A percentile compares a stretch with the other conserved stretches of the same genome.
These are phyloP conservation scores for Hygrocybe punicea DNA, from an alignment of 768 basidiomycete genomes.

Conservation along the genomic window DNA sequence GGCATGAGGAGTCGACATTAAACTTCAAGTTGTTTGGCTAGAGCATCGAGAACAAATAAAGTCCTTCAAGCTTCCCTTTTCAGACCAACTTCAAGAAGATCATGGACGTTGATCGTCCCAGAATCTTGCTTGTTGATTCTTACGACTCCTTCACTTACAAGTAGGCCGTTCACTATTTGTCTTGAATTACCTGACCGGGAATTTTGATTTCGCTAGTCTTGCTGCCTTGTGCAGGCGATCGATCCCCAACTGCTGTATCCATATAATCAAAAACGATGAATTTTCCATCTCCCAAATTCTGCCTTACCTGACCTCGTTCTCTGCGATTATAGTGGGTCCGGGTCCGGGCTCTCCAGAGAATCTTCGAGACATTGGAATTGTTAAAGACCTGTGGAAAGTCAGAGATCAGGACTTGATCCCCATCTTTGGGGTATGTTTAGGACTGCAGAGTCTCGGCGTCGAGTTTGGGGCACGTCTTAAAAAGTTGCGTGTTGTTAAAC, in stretches of 20 bases:
- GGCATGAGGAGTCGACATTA: no score
- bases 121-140: conserved; percentile 72
- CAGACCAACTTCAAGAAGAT: neutral
- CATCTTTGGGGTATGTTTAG: conserved; percentile 81
- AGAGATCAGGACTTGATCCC: conserved; percentile 52
- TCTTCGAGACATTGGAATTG: conserved; percentile 60
- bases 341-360: conserved; percentile 76
- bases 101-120: conserved; percentile 30
- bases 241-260: conserved; percentile 57
- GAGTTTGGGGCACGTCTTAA: conserved; percentile 61
- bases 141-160: conserved; percentile 90
- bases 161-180: conserved; percentile 41
- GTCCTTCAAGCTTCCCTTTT: no score
- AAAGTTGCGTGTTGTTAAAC: conserved; percentile 66
- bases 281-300: conserved; percentile 49
- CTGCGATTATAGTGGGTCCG: conserved; percentile 71
- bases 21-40: no score
- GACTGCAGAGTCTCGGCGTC: conserved; percentile 70
- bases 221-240: conserved; percentile 65
- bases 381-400: conserved; percentile 69
- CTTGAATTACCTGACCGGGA: neutral
- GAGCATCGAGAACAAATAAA: no score
- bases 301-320: conserved; percentile 56
- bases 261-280: conserved; percentile 73
- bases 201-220: conserved; percentile 44